Evolutionary conservation across 1,139 yeast genomes (phyloP), one percentile per base, ranked within the genome.

Genomic region (Suhomyces maxii): DNA sequence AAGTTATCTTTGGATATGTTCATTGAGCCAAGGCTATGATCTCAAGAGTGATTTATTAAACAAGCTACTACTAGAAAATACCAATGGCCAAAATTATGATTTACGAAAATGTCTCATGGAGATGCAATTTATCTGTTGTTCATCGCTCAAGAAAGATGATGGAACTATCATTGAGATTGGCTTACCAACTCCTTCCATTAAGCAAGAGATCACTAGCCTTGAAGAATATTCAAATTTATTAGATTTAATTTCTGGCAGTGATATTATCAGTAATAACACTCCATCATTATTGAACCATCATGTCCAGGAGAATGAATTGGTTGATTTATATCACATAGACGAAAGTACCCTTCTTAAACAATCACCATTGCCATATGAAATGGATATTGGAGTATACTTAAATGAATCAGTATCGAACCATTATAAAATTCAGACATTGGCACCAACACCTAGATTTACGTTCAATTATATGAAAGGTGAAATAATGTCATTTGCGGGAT

Each of bases 91-190:
- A 37, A 53, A 67, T 9, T 60, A 61, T 38, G 95, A 88, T 60
- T 60, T 89, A 14, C 68, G 95, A 41, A 71, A 70, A 47, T 71
- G 80, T 26, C 61, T 89, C 9, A 70, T 76, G 59, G 68, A 71
- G 7, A 68, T 86, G 36, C 95, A 89, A 59, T 73, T 79, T 51
- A 53, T 82, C 53, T 83, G 87, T 53, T 79, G 74, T 26, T 23
- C 36, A 11, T 37, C 37, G 10, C 13, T n/a, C 7, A 26, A 13
- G 8, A 8, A 8, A 7, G 23, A 23, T 6, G 28, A 23, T 8
- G 25, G 37, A 12, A 13, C 31, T 23, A 33, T 45, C 14, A 34
- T 41, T 12, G 40, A 39, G 10, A 39, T 45, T 11, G 12, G 36
- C 3, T 32, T 37, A n/a, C 25, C 39, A 13, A 14, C 11, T 23